Base-by-base conservation (phyloP, 2,329 filamentous ascomycete species). In the Beauveria asiatica region DNA sequence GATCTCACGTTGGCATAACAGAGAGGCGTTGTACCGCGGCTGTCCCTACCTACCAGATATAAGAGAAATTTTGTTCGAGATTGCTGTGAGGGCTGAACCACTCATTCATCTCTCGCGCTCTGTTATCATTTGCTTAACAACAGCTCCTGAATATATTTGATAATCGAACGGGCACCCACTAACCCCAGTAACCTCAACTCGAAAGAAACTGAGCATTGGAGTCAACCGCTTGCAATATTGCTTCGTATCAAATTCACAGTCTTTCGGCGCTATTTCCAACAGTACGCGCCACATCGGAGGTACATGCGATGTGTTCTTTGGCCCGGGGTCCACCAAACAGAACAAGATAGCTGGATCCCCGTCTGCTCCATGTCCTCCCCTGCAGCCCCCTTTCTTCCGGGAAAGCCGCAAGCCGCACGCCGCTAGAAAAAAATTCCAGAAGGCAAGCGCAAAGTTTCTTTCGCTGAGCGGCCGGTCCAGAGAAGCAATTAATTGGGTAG, bases 281-380 rank as follows among this genome's bases (percentile, higher is more conserved):
- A 25, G 17, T 33, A 17, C 50, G 51, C 46, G 53, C 52, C 59
- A 61, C 59, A 52, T 61, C 59, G 46, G 37, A 56, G 59, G 53
- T 57, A 61, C 59, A 53, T 25, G 10, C 23, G 37, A 23, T 48
- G 46, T 46, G 45, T 53, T 53, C 30, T 53, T 49, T 53, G 30
- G 16, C n/a, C 52, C 25, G 16, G 46, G 59, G 25, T 30, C 59
- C 59, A 56, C 59, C 49, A 37, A 30, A 37, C 17, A 53, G 57
- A 50, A 44, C 51, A 39, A 60, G 42, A 13, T 37, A 10, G 25
- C 17, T 8, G 17, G 39, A 13, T 37, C 44, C 58, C 58, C 44
- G 50, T 60, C 58, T 52, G 48, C 56, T 48, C 57, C 19, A 49
- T 21, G 19, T 42, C 46, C 17, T 39, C 49, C 39, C 48, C 57